Percentiles rank a stretch among this genome's conserved stretches.
These are phyloP conservation scores for Noccaea bulbosa DNA, from an alignment of 345 rosid species.

Conservation along the genomic window DNA sequence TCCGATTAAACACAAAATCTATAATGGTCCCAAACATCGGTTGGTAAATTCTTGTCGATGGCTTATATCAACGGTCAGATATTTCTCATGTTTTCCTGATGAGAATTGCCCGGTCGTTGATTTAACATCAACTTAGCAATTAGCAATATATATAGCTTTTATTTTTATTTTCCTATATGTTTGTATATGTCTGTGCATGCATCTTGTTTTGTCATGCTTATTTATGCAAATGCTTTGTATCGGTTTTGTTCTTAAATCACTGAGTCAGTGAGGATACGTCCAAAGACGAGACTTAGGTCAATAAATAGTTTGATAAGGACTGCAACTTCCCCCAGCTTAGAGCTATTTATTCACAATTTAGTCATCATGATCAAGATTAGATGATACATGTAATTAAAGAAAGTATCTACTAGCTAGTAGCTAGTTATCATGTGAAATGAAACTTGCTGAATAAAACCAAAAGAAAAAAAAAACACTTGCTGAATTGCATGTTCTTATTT, in stretches of 20 bases:
- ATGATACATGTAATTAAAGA: conserved; percentile 26
- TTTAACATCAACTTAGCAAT: conserved; percentile 20
- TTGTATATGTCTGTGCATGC: conserved; percentile 33
- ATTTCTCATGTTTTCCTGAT: background rate
- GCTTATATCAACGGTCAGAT: conserved; percentile 13
- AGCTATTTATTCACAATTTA: conserved; percentile 42
- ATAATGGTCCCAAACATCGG: conserved; percentile 38
- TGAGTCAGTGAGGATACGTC: conserved; percentile 29
- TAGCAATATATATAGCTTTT: background rate
- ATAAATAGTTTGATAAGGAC: conserved; percentile 32
- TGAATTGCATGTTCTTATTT: background rate
- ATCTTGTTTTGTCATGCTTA: conserved; percentile 42
- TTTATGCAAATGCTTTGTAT: conserved; percentile 39
- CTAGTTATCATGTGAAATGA: background rate
- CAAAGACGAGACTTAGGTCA: conserved; percentile 30
- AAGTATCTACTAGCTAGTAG: background rate
- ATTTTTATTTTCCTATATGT: conserved; percentile 16
- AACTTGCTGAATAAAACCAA: background rate
- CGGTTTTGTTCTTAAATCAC: conserved; percentile 22
- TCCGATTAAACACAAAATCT: conserved; percentile 40
- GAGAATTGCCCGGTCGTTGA: conserved; percentile 43
- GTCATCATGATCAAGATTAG: background rate
- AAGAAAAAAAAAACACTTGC: too few relatives aligned
- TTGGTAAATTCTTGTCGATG: conserved; percentile 35
- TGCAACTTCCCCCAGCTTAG: conserved; percentile 38